Evolutionary conservation across 257 asterid genomes (phyloP), one percentile per base, ranked within the genome.

Genomic region (Jacaranda mimosifolia): DNA sequence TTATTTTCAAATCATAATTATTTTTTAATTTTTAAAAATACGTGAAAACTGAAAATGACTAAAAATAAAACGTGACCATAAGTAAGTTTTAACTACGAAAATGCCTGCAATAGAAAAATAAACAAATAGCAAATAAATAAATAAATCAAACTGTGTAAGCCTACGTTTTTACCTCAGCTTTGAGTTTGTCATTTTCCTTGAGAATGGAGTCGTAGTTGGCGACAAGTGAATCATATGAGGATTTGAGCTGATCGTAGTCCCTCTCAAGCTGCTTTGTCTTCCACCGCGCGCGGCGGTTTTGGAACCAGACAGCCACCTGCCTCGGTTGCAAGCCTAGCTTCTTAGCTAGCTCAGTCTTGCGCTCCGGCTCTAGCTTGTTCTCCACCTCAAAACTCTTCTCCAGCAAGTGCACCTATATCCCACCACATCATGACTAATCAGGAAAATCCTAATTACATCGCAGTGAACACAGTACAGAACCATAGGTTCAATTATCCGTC

Each of bases 291-390:
- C 94, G 94, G 76, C 94, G 94, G 88, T 89, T 89, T 75, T 89
- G 94, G 89, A 89, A 89, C 94, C 94, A 89, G 65, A 89, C 90
- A 6, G 94, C 94, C 84, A 89, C 94, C 88, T 89, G 94, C 57
- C 94, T 64, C 9, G 92, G 92, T 88, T 87, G 92, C 80, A 89
- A 63, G 7, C 91, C 92, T 26, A 89, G 86, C 87, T 83, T 86
- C 86, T 79, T 83, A 70, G 94, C 94, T 19, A 89, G 89, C 85
- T 87, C 86, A n/a, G 87, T 82, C 74, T 89, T 89, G 59, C 87
- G 87, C 26, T 89, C 92, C 7, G 94, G 92, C 86, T 89, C 94
- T 88, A 89, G 89, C 81, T 89, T 89, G 87, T 89, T 89, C 82
- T 89, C 94, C 19, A 71, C 76, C 87, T 89, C 94, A 69, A 87